These are phyloP conservation scores for Euphorbia corollata DNA, from an alignment of 441 rosid genomes.

Conservation along the genomic window DNA sequence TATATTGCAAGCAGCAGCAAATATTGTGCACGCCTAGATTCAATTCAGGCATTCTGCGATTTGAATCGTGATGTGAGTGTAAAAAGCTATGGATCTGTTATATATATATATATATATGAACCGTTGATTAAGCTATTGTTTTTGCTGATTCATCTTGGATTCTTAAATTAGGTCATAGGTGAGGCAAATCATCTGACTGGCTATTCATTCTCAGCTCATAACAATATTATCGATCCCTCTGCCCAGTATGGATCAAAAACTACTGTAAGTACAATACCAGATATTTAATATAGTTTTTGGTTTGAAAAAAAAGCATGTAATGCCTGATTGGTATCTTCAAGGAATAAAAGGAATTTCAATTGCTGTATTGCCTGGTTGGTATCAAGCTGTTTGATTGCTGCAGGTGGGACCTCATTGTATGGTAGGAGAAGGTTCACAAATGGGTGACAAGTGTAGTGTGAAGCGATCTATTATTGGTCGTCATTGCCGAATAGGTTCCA, in stretches of 20 bases:
- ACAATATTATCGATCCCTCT: slow-evolving; percentile 70
- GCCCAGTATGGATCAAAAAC: slow-evolving; percentile 84
- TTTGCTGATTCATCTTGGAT: slow-evolving; percentile 11
- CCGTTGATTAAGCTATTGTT: neutral
- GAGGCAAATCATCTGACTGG: slow-evolving; percentile 83
- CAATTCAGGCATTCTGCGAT: slow-evolving; percentile 86
- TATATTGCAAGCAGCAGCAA: slow-evolving; percentile 70
- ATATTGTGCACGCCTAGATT: slow-evolving; percentile 66
- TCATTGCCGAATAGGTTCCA: slow-evolving; percentile 91
- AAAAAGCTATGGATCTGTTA: neutral
- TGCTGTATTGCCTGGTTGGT: neutral
- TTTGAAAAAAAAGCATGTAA: neutral
- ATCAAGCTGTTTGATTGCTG: slow-evolving; percentile 19
- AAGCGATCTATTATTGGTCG: slow-evolving; percentile 92
- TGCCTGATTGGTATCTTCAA: neutral
- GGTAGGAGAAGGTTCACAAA: slow-evolving; percentile 89
- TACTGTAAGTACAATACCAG: slow-evolving; percentile 40
- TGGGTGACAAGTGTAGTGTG: slow-evolving; percentile 93
- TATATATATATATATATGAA: neutral
- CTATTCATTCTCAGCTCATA: slow-evolving; percentile 67
- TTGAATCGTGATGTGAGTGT: slow-evolving; percentile 82
- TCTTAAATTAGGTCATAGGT: slow-evolving; percentile 56
- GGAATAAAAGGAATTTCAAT: neutral
- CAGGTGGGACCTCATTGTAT: slow-evolving; percentile 90
- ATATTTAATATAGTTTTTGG: neutral